Conservation (phyloP, 441 rosid species). For the Gossypium laxum region DNA sequence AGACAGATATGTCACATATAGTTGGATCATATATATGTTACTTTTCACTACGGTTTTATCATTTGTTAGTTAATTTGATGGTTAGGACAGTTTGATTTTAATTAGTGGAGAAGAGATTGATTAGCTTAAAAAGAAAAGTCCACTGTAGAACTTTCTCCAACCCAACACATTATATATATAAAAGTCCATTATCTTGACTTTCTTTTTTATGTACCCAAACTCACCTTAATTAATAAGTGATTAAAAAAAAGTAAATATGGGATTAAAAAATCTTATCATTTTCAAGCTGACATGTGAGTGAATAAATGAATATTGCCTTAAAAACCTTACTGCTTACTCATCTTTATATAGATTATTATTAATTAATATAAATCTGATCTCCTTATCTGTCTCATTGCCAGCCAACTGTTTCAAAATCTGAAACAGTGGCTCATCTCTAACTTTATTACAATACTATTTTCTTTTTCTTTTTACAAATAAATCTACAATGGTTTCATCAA, state of each 20-base stretch:
- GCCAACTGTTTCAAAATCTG: conserved; percentile 29
- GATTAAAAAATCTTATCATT: conserved; percentile 14
- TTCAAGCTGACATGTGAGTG: conserved; percentile 19
- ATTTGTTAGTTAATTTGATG: conserved; percentile 17
- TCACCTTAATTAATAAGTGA: not conserved
- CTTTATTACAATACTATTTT: not conserved
- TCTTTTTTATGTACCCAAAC: not conserved
- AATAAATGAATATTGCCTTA: not conserved
- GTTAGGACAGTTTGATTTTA: conserved; percentile 18
- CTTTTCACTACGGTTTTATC: conserved; percentile 7
- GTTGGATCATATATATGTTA: not conserved
- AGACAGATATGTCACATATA: conserved; percentile 17
- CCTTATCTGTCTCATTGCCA: not conserved
- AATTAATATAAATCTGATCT: not conserved
- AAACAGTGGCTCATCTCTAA: conserved; percentile 17
- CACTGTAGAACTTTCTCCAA: not conserved
- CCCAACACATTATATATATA: conserved; percentile 5
- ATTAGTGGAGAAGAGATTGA: not conserved
- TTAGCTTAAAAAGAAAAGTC: not conserved
- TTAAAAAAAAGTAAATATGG: not conserved
- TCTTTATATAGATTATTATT: not conserved
- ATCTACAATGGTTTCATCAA: no score
- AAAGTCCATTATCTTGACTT: conserved; percentile 30
- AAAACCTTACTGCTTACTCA: not conserved
- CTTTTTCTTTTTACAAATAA: no score